Conservation (phyloP, 75 land plant species). For the Azolla pinnata region DNA sequence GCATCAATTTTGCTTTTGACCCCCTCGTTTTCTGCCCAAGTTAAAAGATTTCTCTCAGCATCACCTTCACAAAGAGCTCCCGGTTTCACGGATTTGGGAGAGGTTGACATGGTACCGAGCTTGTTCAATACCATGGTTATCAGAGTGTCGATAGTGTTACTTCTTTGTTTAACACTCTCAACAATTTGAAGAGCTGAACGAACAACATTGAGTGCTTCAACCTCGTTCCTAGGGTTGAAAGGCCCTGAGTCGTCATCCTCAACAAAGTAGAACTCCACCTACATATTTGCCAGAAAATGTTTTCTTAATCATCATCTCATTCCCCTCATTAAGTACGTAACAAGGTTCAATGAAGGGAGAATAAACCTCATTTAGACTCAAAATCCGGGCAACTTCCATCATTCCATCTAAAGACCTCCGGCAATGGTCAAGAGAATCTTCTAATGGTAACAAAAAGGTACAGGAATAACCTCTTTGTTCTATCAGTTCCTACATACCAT, state of each 20-base stretch:
- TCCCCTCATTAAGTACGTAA: too few species aligned
- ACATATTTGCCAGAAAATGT: too few species aligned
- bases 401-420: too few species aligned
- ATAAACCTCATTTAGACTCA: too few species aligned
- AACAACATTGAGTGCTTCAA: constrained; percentile 39
- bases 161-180: background rate
- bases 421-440: too few species aligned
- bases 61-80: constrained; percentile 12
- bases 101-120: background rate
- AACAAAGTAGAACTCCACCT: constrained; percentile 50
- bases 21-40: constrained; percentile 57
- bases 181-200: constrained; percentile 7
- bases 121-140: background rate
- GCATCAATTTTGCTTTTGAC: constrained; percentile 39
- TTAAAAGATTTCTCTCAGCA: constrained; percentile 28
- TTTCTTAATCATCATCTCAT: too few species aligned
- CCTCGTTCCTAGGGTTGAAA: constrained; percentile 51
- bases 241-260: constrained; percentile 28
- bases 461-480: too few species aligned
- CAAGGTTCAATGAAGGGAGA: too few species aligned
- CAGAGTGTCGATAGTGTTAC: background rate
- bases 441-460: too few species aligned
- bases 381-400: too few species aligned
- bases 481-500: too few species aligned
- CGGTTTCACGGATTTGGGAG: background rate